Percentiles rank a stretch among this genome's conserved stretches.
Evolutionary conservation across 2,329 filamentous ascomycete genomes (phyloP).

Genomic region (Talaromyces sp.): DNA sequence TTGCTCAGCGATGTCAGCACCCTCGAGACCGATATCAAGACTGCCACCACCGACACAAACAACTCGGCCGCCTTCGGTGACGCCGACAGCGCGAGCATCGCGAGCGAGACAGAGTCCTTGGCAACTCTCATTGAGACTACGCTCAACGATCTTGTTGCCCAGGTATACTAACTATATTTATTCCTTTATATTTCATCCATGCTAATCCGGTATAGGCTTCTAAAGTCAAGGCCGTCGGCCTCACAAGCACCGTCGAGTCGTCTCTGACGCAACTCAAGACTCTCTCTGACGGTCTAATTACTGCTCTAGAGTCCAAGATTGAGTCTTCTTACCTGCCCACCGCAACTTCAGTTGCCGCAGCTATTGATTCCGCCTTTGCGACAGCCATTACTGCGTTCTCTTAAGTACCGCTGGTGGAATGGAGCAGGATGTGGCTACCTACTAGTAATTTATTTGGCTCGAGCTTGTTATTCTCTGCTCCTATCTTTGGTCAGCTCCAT

Average conservation of each 20-base stretch:
- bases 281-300: not conserved
- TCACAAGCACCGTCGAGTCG: not conserved
- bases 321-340: not conserved
- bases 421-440: not conserved
- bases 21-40: slow-evolving; percentile 14
- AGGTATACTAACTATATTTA: slow-evolving; percentile 1
- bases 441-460: not conserved
- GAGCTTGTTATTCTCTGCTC: not conserved
- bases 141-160: slow-evolving; percentile 6
- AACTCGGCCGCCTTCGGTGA: slow-evolving; percentile 5
- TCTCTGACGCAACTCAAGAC: not conserved
- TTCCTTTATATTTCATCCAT: not conserved
- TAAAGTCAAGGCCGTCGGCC: not conserved
- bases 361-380: not conserved
- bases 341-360: slow-evolving; percentile 4
- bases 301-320: slow-evolving; percentile 7
- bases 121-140: slow-evolving; percentile 4
- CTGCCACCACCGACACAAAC: slow-evolving; percentile 13
- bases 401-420: not conserved
- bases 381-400: slow-evolving; percentile 7
- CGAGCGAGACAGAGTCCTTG: slow-evolving; percentile 2
- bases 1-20: slow-evolving; percentile 10
- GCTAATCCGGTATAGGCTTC: not conserved
- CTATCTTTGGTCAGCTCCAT: not conserved
- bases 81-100: slow-evolving; percentile 11